phyloP scores from a whole-genome alignment of 2,329 filamentous ascomycete species.

The Colletotrichum australisinense region DNA sequence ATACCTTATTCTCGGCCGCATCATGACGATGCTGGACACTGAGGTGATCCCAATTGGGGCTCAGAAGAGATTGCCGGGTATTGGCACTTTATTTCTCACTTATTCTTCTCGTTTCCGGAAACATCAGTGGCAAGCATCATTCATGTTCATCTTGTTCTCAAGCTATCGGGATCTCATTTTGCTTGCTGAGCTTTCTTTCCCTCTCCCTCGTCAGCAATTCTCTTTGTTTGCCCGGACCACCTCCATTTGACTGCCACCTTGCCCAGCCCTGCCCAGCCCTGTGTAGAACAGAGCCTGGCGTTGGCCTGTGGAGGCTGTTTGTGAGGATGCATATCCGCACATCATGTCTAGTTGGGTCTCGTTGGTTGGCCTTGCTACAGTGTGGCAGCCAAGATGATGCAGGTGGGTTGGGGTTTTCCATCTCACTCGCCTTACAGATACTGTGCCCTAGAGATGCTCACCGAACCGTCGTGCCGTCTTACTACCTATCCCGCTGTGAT shows the following conservation, averaged over 20 bases:
- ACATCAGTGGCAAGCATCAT: neutral
- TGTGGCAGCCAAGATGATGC: neutral
- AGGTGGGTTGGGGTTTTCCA: neutral
- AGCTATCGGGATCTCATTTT: neutral
- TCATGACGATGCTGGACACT: neutral
- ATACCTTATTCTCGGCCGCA: neutral
- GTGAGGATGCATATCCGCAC: neutral
- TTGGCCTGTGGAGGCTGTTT: neutral
- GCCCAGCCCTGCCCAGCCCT: slow-evolving; percentile 8
- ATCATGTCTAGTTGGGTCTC: neutral
- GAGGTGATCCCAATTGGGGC: neutral
- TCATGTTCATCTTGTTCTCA: neutral
- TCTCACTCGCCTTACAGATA: neutral
- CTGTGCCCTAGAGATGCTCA: neutral
- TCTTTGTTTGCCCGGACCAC: neutral
- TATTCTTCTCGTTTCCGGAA: too few species aligned
- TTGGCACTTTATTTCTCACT: neutral
- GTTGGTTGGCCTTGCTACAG: neutral
- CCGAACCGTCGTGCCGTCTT: neutral
- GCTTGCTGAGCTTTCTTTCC: neutral
- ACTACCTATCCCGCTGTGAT: neutral
- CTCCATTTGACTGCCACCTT: neutral
- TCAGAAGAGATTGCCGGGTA: neutral
- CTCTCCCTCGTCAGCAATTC: neutral
- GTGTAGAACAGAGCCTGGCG: neutral